Evolutionary conservation across 768 basidiomycete genomes (phyloP).

Genomic region (Bullera alba): DNA sequence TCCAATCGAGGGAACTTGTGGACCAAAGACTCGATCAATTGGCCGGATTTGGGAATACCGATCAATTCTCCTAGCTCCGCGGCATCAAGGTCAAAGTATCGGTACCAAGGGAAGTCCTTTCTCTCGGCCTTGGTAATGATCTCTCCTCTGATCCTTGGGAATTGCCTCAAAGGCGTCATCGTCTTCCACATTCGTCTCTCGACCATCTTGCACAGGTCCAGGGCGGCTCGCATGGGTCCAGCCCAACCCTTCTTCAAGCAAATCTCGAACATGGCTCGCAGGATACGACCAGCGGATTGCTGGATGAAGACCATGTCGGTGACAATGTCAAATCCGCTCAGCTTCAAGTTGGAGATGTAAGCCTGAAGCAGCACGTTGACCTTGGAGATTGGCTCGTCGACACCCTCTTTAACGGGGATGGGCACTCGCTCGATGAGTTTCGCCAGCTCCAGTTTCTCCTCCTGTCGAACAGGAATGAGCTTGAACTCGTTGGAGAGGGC

Average conservation of each 20-base stretch:
- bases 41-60: constrained; percentile 86
- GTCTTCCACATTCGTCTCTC: constrained; percentile 79
- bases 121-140: constrained; percentile 82
- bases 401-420: constrained; percentile 91
- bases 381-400: constrained; percentile 94
- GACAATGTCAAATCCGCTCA: constrained; percentile 63
- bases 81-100: constrained; percentile 78
- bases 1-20: constrained; percentile 95
- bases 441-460: constrained; percentile 80
- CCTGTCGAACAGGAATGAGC: constrained; percentile 59
- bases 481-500: constrained; percentile 94
- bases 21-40: constrained; percentile 82
- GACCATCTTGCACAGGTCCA: constrained; percentile 94
- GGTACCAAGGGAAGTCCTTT: constrained; percentile 98
- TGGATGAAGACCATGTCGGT: constrained; percentile 76
- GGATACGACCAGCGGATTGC: constrained; percentile 91
- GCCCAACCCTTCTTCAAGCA: constrained; percentile 99
- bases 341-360: constrained; percentile 86
- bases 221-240: constrained; percentile 77
- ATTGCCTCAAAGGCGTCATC: constrained; percentile 95
- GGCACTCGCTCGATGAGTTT: constrained; percentile 90
- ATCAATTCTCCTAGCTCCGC: constrained; percentile 94
- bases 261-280: constrained; percentile 96
- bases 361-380: constrained; percentile 94
- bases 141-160: constrained; percentile 61